A percentile compares a stretch with the other conserved stretches of the same genome.
Conservation (phyloP, 1,284 basidiomycete genomes). For the Cryptococcus depauperatus region DNA sequence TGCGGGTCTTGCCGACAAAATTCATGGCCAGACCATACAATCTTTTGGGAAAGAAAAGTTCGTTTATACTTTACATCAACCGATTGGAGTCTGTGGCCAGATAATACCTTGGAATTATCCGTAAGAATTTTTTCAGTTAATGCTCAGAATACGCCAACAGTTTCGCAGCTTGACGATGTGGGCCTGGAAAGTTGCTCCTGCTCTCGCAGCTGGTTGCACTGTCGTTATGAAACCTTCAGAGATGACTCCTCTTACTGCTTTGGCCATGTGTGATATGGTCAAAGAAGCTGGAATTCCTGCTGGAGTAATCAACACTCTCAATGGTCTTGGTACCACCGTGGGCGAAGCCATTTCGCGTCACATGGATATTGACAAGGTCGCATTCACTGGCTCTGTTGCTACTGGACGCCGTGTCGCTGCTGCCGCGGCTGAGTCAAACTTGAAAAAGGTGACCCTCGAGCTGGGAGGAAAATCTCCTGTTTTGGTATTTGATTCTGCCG, state of each 20-base stretch:
- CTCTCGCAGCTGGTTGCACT: conserved; percentile 73
- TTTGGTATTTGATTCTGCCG: conserved; percentile 49
- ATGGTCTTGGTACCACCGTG: conserved; percentile 46
- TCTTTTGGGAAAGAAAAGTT: conserved; percentile 53
- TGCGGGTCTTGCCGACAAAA: conserved; percentile 62
- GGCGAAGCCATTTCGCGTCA: conserved; percentile 55
- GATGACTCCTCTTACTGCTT: conserved; percentile 69
- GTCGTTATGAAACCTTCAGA: conserved; percentile 85
- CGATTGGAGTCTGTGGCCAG: conserved; percentile 77
- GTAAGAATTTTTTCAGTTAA: conserved; percentile 15
- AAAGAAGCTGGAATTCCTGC: conserved; percentile 56
- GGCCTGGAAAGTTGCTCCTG: conserved; percentile 74
- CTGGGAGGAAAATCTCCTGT: conserved; percentile 87
- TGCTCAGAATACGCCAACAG: not conserved
- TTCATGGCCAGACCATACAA: conserved; percentile 63
- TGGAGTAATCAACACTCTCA: conserved; percentile 64
- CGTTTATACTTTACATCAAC: conserved; percentile 79
- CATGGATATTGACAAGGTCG: conserved; percentile 51
- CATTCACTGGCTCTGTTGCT: conserved; percentile 54
- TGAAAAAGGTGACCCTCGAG: conserved; percentile 77
- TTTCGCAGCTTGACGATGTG: conserved; percentile 55
- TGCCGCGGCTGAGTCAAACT: conserved; percentile 50
- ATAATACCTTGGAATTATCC: conserved; percentile 65
- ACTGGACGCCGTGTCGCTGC: conserved; percentile 53
- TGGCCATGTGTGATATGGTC: conserved; percentile 46